Conservation (phyloP, 192 early-diverging fungal species). For the Fimicolochytrium jonesii region DNA sequence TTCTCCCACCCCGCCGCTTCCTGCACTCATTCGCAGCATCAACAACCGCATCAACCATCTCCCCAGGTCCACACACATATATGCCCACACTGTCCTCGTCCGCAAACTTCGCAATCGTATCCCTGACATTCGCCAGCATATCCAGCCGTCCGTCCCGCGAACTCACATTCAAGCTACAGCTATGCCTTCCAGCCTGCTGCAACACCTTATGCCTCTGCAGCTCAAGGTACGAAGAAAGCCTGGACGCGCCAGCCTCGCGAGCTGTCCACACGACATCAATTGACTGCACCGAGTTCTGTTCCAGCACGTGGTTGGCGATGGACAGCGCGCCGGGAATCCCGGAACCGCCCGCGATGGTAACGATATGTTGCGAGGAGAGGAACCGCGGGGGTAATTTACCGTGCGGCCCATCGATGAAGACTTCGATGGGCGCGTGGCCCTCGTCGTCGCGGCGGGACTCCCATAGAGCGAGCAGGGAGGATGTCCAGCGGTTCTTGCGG, state of each 20-base stretch:
- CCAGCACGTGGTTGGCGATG: not conserved
- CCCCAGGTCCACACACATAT: too few species aligned
- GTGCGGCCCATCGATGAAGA: conserved; percentile 14
- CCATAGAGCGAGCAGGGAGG: not conserved
- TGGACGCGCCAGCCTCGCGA: not conserved
- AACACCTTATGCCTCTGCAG: not conserved
- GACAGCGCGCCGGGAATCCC: conserved; percentile 11
- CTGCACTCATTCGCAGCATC: too few species aligned
- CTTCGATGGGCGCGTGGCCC: not conserved
- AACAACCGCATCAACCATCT: too few species aligned
- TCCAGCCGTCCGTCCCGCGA: too few species aligned
- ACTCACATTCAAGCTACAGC: not conserved
- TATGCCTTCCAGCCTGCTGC: not conserved
- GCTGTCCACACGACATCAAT: not conserved
- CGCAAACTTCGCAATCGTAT: too few species aligned
- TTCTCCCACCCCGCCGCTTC: too few species aligned
- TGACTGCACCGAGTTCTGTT: not conserved
- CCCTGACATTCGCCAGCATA: too few species aligned
- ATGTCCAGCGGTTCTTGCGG: conserved; percentile 2
- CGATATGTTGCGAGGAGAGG: not conserved
- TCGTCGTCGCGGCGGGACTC: not conserved
- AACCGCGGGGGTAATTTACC: conserved; percentile 10
- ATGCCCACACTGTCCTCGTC: too few species aligned
- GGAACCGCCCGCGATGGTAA: conserved; percentile 7
- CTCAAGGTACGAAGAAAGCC: not conserved